phyloP scores from a whole-genome alignment of 2,329 filamentous ascomycete genomes.

The Fusarium nelsonii region DNA sequence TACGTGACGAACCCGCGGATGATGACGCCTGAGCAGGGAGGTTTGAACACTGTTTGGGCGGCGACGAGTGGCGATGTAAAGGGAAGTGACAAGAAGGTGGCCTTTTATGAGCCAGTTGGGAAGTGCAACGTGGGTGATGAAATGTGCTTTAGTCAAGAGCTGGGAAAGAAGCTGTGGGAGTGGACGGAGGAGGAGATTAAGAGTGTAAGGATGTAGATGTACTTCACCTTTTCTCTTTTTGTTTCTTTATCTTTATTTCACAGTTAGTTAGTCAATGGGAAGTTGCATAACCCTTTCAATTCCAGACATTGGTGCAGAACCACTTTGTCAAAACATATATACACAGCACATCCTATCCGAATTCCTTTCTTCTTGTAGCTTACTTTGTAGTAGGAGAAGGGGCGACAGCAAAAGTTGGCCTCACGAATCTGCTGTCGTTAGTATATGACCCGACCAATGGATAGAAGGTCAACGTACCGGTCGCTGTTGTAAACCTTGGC shows the following conservation, averaged over 20 bases:
- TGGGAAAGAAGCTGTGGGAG: slow-evolving; percentile 55
- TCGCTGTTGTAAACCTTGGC: slow-evolving; percentile 89
- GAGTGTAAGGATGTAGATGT: not conserved
- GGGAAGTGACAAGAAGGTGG: slow-evolving; percentile 27
- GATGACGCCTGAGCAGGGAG: slow-evolving; percentile 49
- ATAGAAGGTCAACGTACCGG: slow-evolving; percentile 68
- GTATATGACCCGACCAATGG: not conserved
- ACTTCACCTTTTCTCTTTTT: too few species aligned
- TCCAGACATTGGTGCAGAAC: slow-evolving; percentile 21
- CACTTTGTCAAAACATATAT: slow-evolving; percentile 45
- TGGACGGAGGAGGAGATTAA: slow-evolving; percentile 51
- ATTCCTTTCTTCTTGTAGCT: slow-evolving; percentile 14
- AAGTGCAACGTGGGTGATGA: slow-evolving; percentile 37
- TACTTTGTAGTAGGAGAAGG: slow-evolving; percentile 73
- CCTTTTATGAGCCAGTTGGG: slow-evolving; percentile 50
- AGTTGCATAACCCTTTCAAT: slow-evolving; percentile 36
- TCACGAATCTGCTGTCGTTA: slow-evolving; percentile 72
- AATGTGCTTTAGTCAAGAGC: slow-evolving; percentile 45
- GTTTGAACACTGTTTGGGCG: slow-evolving; percentile 51
- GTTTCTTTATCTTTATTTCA: not conserved
- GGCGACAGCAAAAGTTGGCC: slow-evolving; percentile 81
- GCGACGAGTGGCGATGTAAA: slow-evolving; percentile 44
- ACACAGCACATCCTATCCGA: slow-evolving; percentile 28
- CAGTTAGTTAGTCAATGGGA: not conserved
- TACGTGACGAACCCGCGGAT: slow-evolving; percentile 42